Base-by-base conservation (phyloP, 225 moss, liverwort and hornwort genomes). In the Thuidium tamariscinum region DNA sequence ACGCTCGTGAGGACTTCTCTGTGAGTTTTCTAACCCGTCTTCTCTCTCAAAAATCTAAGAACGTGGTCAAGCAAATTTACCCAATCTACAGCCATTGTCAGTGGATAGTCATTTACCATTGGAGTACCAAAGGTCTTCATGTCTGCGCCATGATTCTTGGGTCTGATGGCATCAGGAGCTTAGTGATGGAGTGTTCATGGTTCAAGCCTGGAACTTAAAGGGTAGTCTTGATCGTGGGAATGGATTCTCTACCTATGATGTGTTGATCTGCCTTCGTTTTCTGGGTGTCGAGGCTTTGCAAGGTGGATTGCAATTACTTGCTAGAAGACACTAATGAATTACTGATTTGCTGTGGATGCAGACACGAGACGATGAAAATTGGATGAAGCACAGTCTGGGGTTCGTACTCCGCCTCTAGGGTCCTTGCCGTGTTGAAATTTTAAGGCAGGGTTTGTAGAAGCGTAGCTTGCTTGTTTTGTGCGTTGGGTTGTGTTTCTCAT, bases 371-470 rank as follows among this genome's bases (percentile, higher is more conserved):
- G 98, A 99, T 83, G 89, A 68, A 42, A 91, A 88, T 49, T 99
- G 98, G 98, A 99, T 99, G 98, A 99, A 99, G 86, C 97, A 99
- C 89, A 88, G 92, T 70, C 94, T 96, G 30, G 97, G 93, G 94
- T 96, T 87, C 41, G 85, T 76, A 73, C 39, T 79, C 52, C 30
- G 12, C 34, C 27, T 13, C 44, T 12, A 17, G 59, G 29, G 56
- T 46, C 62, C 30, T 66, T 68, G 56, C 75, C 22, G 34, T 66
- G 39, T 55, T 85, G 34, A 13, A 21, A 41, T 55, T n/a, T 57
- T 18, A 59, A 42, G 39, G 13, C 52, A 72, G 69, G 5, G 46
- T 42, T 72, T 61, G 51, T 60, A 14, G 52, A 59, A 52, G 49
- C 74, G 54, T 68, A 65, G 52, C 30, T 39, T 81, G 65, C 39